Conservation (phyloP, 768 basidiomycete genomes). For the Pleurotus tuber-regium region DNA sequence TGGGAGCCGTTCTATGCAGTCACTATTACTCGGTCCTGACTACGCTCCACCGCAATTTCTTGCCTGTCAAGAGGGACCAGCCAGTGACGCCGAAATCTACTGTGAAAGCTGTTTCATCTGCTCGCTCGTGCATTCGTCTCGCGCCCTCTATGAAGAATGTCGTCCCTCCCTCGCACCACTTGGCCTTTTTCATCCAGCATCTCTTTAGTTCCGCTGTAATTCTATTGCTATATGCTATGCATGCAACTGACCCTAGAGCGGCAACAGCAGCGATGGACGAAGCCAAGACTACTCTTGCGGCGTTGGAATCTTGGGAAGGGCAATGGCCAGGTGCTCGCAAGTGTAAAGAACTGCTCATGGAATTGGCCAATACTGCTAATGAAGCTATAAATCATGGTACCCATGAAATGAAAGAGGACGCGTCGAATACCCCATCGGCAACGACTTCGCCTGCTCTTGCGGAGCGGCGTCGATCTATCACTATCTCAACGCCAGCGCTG, state of each 20-base stretch:
- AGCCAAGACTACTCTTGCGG: conserved; percentile 66
- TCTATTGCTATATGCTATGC: conserved; percentile 84
- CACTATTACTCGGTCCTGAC: conserved; percentile 88
- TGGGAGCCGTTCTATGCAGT: conserved; percentile 83
- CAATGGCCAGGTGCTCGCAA: conserved; percentile 87
- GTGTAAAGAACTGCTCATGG: conserved; percentile 77
- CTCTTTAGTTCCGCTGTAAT: conserved; percentile 88
- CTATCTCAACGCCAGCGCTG: conserved; percentile 41
- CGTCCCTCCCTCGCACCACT: conserved; percentile 82
- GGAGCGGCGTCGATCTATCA: conserved; percentile 58
- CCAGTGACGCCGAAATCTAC: conserved; percentile 69
- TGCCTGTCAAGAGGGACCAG: conserved; percentile 76
- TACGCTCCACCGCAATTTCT: conserved; percentile 84
- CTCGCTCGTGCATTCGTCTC: conserved; percentile 81
- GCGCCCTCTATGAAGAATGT: conserved; percentile 83
- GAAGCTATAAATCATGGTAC: conserved; percentile 54
- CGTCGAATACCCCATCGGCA: conserved; percentile 19
- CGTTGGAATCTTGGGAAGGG: conserved; percentile 80
- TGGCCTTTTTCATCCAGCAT: conserved; percentile 88
- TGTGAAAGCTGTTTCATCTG: conserved; percentile 77
- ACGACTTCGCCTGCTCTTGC: conserved; percentile 25
- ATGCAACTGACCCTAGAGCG: conserved; percentile 62
- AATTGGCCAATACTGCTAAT: conserved; percentile 65
- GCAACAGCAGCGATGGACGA: conserved; percentile 80
- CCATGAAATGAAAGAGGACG: conserved; percentile 17